Evolutionary conservation across 805 yeast species (phyloP), one percentile per base, ranked within the genome.

Genomic region (Starmera dryadoides): DNA sequence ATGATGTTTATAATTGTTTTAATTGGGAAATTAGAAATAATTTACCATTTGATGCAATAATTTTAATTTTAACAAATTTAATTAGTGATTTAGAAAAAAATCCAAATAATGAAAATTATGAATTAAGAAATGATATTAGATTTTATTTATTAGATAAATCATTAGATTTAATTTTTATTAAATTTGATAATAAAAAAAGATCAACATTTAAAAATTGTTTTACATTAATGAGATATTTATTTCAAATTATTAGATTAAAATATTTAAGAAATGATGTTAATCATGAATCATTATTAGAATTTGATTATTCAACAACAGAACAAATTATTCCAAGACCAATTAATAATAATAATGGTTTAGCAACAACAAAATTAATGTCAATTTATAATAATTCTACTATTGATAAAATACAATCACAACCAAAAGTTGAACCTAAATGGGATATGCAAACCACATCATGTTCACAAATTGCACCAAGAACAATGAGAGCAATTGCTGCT

Each of bases 11-110:
- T 50, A 75, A 75, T 6, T 66, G 69, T 40, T 77, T 63, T 53
- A 77, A 77, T 47, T 77, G 83, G 83, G 77, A 75, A 45, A 65
- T 77, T 36, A 70, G 77, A 49, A 63, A 79, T 34, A 73, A 75
- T n/a, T 68, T 77, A 35, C 84, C 84, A 3, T 62, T 77, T 37
- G 81, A 77, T 54, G 75, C 79, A 7, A 66, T 77, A 14, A 71
- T 76, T 12, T 53, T 77, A 38, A 58, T 76, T 42, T 61, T 74
- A 46, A 71, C 75, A 12, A 72, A 77, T 25, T 62, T 77, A 36
- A 67, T 74, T 2, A 71, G 75, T 7, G 79, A 77, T 50, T 61
- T 75, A 51, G 58, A 53, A 31, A 50, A 51, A 40, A 62, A 63
- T 41, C 48, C 57, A 11, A 49, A 56, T 22, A 48, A 50, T 35